A percentile compares a stretch with the other conserved stretches of the same genome.
These are phyloP conservation scores for Anisodus acutangulus DNA, from an alignment of 257 asterid genomes.

Conservation along the genomic window DNA sequence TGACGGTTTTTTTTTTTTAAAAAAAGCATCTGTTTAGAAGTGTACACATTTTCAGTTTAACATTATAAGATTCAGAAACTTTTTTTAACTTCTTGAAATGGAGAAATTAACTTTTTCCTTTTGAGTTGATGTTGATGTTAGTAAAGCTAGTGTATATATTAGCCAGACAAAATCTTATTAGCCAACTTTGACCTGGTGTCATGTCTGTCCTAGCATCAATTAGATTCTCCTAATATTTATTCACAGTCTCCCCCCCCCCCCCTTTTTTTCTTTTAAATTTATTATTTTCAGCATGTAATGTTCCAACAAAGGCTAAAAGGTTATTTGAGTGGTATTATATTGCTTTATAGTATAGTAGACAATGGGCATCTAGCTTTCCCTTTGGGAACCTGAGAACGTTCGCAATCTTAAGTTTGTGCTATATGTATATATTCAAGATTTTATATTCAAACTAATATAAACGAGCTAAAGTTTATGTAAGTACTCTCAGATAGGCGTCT, in stretches of 20 bases:
- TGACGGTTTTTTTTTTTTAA: no score
- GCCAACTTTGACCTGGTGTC: constrained; percentile 31
- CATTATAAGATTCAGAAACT: no score
- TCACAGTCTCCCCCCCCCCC: not conserved
- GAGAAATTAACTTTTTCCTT: not conserved
- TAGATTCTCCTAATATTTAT: constrained; percentile 27
- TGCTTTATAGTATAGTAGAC: not conserved
- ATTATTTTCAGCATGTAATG: not conserved
- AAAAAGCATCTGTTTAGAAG: no score
- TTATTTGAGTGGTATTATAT: not conserved
- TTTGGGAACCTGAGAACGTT: not conserved
- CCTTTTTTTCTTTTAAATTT: not conserved
- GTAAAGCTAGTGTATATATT: not conserved
- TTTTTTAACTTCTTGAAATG: no score
- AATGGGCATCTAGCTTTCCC: not conserved
- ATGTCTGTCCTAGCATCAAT: constrained; percentile 35
- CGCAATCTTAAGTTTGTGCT: no score
- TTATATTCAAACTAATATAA: no score
- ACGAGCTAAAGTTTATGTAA: no score
- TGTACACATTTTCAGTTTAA: no score
- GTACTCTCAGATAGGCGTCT: no score
- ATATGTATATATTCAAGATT: no score
- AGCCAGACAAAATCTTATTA: constrained; percentile 27
- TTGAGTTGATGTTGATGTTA: not conserved
- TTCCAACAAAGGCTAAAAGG: not conserved